Evolutionary conservation across 148 eudicot species (phyloP), one percentile per base, ranked within the genome.

Genomic region (Dianthus caryophyllus): DNA sequence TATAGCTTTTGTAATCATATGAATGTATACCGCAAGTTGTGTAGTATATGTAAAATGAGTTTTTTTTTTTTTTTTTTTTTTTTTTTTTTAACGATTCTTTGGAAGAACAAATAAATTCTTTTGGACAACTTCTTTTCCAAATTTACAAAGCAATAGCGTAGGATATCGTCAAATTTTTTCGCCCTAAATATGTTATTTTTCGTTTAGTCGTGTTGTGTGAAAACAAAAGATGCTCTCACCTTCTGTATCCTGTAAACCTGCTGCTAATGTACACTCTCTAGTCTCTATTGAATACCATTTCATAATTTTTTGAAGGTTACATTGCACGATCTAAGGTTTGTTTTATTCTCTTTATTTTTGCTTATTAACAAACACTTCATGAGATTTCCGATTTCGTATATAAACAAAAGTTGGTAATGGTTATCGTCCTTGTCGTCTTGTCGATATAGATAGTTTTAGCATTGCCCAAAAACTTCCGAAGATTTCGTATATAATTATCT

Each of bases 81-180:
- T n/a, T n/a, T n/a, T n/a, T 69, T 64, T 56, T 57, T 47, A 44
- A 36, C 60, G 38, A 76, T 82, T 82, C 75, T 67, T 82, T 76
- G 52, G 64, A 55, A 22, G 29, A 66, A 26, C 55, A 56, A 52
- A 74, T 61, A 68, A 65, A 76, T 39, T 68, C n/a, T 58, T 64
- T 76, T 64, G 69, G 33, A 39, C 30, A 21, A 12, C 51, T 20
- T 18, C 46, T 38, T 60, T 61, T 65, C 44, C 30, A 21, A 47
- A 58, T 57, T 64, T 68, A 48, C 18, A 47, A 21, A 17, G 47
- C 65, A 60, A 60, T 72, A 41, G 44, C 30, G 30, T 13, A 50
- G 61, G 10, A 41, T n/a, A 59, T 53, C 57, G 67, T 55, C 60
- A n/a, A 48, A 36, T 55, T 48, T 29, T 48, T 41, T n/a, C 31